Percentiles rank a stretch among this genome's conserved stretches.
Evolutionary conservation across 2,329 filamentous ascomycete genomes (phyloP).

Genomic region (Xylaria sp.): DNA sequence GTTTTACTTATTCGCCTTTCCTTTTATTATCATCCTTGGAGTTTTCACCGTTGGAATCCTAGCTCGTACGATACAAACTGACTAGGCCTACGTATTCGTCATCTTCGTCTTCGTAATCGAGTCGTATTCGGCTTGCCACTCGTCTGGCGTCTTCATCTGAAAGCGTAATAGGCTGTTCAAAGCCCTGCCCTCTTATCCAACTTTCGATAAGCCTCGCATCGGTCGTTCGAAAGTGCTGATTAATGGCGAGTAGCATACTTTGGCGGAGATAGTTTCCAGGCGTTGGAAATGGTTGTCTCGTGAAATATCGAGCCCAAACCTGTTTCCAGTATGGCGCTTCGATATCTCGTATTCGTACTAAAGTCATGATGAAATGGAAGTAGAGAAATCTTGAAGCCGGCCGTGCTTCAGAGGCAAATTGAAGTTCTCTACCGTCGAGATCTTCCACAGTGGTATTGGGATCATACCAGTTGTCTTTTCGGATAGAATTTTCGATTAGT

Average conservation of each 20-base stretch:
- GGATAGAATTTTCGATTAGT: not conserved
- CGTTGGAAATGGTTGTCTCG: constrained; percentile 13
- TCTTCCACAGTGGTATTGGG: no score
- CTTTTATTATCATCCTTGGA: no score
- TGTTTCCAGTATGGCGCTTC: constrained; percentile 2
- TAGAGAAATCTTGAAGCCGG: constrained; percentile 5
- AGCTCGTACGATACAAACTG: no score
- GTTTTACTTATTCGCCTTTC: no score
- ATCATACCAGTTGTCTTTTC: not conserved
- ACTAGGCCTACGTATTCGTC: no score
- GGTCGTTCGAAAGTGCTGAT: not conserved
- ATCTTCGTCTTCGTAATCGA: no score
- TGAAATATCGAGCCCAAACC: constrained; percentile 9
- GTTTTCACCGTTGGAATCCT: no score
- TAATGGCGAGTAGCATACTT: constrained; percentile 3
- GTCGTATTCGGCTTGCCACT: not conserved
- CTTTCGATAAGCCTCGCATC: constrained; percentile 10
- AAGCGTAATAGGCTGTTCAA: constrained; percentile 4
- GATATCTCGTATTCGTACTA: constrained; percentile 7
- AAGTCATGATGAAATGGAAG: constrained; percentile 16
- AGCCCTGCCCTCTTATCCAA: constrained; percentile 13
- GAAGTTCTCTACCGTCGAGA: not conserved
- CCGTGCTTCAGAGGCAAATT: not conserved
- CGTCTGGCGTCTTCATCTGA: not conserved
- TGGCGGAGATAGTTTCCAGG: constrained; percentile 5